phyloP scores from a whole-genome alignment of 78 protist genomes.

The Emiliania huxleyi region DNA sequence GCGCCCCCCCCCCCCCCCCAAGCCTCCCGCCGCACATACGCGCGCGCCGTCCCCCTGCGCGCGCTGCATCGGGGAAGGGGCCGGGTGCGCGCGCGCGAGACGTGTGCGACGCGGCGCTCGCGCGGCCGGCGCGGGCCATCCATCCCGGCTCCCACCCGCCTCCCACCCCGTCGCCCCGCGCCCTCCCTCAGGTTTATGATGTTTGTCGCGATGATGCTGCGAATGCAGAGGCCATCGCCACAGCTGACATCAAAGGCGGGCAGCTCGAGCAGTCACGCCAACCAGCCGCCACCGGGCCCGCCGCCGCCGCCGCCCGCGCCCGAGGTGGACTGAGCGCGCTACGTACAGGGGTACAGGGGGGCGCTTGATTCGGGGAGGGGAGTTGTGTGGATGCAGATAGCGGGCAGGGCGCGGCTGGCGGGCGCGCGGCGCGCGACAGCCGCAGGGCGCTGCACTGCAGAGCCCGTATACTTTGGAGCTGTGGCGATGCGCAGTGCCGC shows the following conservation, averaged over 20 bases:
- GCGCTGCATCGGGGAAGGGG: neutral
- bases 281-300: conserved; percentile 9
- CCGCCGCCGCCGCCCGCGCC: conserved; percentile 26
- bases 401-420: too few species aligned
- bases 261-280: neutral
- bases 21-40: neutral
- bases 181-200: neutral
- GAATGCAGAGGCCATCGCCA: neutral
- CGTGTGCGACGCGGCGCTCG: too few species aligned
- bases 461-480: too few species aligned
- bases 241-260: neutral
- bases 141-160: neutral
- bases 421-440: too few species aligned
- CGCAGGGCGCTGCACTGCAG: too few species aligned
- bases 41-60: neutral
- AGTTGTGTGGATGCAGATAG: too few species aligned
- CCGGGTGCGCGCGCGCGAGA: neutral
- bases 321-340: neutral
- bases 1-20: neutral
- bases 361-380: too few species aligned
- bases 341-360: too few species aligned
- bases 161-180: neutral
- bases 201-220: neutral
- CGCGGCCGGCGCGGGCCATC: too few species aligned
- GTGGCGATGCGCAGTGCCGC: too few species aligned